These are phyloP conservation scores for Nakazawaea pomicola DNA, from an alignment of 805 yeast species.

Conservation along the genomic window DNA sequence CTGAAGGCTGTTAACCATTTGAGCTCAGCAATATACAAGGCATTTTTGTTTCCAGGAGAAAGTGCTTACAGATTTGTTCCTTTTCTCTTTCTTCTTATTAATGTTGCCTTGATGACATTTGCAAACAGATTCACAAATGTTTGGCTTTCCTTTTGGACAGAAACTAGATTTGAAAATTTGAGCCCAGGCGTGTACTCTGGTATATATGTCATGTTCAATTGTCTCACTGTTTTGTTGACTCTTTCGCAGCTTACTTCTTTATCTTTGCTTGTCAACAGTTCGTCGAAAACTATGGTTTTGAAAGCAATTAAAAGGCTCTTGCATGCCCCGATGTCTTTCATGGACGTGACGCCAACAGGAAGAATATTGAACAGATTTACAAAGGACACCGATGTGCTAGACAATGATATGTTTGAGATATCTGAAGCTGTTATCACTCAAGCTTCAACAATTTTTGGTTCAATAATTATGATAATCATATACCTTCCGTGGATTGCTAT, in stretches of 20 bases:
- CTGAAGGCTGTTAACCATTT: constrained; percentile 48
- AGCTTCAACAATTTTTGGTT: constrained; percentile 28
- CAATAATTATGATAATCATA: constrained; percentile 34
- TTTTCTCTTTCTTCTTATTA: constrained; percentile 19
- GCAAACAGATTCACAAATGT: constrained; percentile 48
- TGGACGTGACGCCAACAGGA: constrained; percentile 86
- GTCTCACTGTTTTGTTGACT: constrained; percentile 37
- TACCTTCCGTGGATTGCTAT: constrained; percentile 51
- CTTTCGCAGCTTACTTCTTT: constrained; percentile 13
- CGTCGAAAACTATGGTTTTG: constrained; percentile 53
- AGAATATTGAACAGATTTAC: constrained; percentile 80
- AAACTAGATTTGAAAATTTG: constrained; percentile 34
- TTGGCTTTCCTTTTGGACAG: constrained; percentile 75
- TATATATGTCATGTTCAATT: constrained; percentile 42
- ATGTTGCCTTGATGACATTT: constrained; percentile 15
- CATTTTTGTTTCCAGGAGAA: constrained; percentile 27
- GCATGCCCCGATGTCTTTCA: constrained; percentile 75
- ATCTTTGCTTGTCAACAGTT: constrained; percentile 39
- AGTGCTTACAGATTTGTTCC: constrained; percentile 47
- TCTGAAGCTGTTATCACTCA: constrained; percentile 54
- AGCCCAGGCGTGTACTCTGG: constrained; percentile 53
- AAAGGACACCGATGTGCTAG: constrained; percentile 78
- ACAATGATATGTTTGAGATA: constrained; percentile 72
- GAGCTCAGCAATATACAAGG: constrained; percentile 36
- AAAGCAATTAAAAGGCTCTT: constrained; percentile 54